Evolutionary conservation across 2,329 filamentous ascomycete species (phyloP), one percentile per base, ranked within the genome.

Genomic region (Hymenoscyphus fraxineus): DNA sequence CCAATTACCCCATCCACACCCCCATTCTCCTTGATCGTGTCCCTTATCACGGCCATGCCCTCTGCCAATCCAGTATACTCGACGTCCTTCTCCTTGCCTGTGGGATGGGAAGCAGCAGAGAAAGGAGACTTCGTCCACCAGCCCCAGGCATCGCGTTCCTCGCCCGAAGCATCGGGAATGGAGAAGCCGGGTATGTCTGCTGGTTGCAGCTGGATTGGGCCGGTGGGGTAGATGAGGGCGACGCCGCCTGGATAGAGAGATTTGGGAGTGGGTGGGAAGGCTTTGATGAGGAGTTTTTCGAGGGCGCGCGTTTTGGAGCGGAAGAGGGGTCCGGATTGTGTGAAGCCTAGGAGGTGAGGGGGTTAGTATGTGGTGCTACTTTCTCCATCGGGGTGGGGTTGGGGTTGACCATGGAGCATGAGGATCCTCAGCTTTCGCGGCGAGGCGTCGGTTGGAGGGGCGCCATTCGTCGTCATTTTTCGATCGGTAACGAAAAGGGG

Each of bases 311-410:
- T 96, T 80, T 97, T 97, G 76, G 89, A 85, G 75, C 87, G 89
- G 84, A 97, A 97, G 68, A 93, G 81, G 3, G 88, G 78, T 3
- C 93, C 93, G 35, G 91, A 96, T 81, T 98, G 94, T 7, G 94
- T 97, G 84, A 88, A 97, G 77, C 94, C 90, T 88, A 64, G 12
- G 44, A 56, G 47, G 9, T 35, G 60, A 51, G 22, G 44, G 44
- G 22, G 44, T 44, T 6, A 44, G 16, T 16, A n/a, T n/a, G 41
- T 19, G 6, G n/a, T 44, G 41, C n/a, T 9, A n/a, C 44, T 22
- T 51, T 51, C 44, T 51, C 9, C 4, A 51, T 27, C 16, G 41
- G 58, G 38, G 32, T 19, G 58, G 32, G 63, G 31, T 39, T 59
- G 47, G 56, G 56, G 60, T 32, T 32, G 76, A 87, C 86, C 90